Evolutionary conservation across 1,284 basidiomycete genomes (phyloP), one percentile per base, ranked within the genome.

Genomic region (Ganoderma leucocontextum): DNA sequence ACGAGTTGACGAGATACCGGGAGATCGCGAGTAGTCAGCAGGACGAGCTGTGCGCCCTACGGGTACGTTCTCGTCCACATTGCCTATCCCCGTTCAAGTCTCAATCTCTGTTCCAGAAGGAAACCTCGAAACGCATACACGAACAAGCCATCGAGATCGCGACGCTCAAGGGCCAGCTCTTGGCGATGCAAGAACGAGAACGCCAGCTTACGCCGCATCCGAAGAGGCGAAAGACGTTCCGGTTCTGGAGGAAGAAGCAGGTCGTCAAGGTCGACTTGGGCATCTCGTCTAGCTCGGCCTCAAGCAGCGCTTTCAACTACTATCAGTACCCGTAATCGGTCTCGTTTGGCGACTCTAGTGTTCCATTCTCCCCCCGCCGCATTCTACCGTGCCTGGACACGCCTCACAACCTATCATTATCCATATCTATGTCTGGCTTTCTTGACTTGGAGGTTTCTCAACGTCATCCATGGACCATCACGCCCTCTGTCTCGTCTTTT

Each of bases 91-190:
- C 36, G 13, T 41, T n/a, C 4, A 19, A 19, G 12, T 15, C n/a
- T 29, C 4, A 60, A 15, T 22, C 17, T 38, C 4, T 41, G 0
- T 9, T 12, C 12, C 33, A 60, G 58, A 25, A 25, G 4, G 38
- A 60, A 5, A 60, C 38, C 7, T 7, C 39, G 38, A 19, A 25
- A 5, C 22, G 10, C 12, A 22, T 60, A 6, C 38, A 41, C 13
- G 38, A 60, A 15, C 58, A 60, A 6, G 58, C 58, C 12, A 29
- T 60, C 58, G 38, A 60, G 25, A 60, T 60, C 19, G 58, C 58
- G 22, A 41, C 22, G 15, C 58, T 60, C 22, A 41, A 41, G 39
- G 58, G 36, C 38, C 58, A 60, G 39, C 39, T 41, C 36, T 13
- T 60, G n/a, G 25, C 58, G 36, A 41, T 60, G 58, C 38, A 41